These are phyloP conservation scores for Rehmannia glutinosa DNA, from an alignment of 257 asterid genomes.

Conservation along the genomic window DNA sequence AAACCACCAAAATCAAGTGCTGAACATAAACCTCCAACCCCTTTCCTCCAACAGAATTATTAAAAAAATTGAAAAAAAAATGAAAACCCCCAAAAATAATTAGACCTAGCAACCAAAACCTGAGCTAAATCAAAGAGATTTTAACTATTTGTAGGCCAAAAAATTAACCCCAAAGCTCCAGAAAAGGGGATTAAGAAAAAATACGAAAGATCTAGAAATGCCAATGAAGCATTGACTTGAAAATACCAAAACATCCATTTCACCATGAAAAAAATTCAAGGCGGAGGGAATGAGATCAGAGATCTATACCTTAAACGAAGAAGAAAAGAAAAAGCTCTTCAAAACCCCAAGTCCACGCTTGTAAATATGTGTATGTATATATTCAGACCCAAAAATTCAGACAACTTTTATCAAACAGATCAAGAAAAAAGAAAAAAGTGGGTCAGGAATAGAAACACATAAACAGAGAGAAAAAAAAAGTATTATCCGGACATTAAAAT, in stretches of 20 bases:
- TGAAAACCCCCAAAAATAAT: background rate
- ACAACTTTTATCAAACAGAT: constrained; percentile 16
- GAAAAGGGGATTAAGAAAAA: background rate
- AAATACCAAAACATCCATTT: constrained; percentile 11
- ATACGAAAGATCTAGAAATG: background rate
- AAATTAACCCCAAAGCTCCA: background rate
- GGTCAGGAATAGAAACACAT: background rate
- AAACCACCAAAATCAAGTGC: background rate
- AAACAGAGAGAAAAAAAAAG: constrained; percentile 3
- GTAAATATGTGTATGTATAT: background rate
- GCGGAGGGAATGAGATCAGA: background rate
- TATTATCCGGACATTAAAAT: constrained; percentile 4
- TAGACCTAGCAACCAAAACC: constrained; percentile 18
- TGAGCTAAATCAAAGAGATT: constrained; percentile 6
- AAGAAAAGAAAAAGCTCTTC: background rate
- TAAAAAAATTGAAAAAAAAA: background rate
- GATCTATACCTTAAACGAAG: constrained; percentile 24
- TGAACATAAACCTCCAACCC: background rate
- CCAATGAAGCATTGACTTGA: constrained; percentile 28
- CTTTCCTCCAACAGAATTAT: background rate
- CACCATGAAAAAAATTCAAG: constrained; percentile 1
- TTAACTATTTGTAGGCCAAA: background rate
- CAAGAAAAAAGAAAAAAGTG: constrained; percentile 14
- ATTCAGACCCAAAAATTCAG: constrained; percentile 20
- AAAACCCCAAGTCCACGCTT: constrained; percentile 12